Conservation (phyloP, 225 moss, liverwort and hornwort species). For the Ulota crispa region DNA sequence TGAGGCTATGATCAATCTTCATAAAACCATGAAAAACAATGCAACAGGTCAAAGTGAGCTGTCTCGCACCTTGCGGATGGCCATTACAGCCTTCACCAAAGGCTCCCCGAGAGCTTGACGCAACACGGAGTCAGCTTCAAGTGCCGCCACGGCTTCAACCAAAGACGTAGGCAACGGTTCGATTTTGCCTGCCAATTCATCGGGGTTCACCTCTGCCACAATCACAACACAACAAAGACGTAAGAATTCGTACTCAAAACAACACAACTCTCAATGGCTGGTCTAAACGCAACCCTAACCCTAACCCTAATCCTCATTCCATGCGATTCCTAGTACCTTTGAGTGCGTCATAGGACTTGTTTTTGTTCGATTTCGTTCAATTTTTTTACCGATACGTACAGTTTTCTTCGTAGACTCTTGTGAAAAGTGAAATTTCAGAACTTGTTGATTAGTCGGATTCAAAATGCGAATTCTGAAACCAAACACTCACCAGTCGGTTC, state of each 20-base stretch:
- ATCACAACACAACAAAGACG: not conserved
- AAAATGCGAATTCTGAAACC: not conserved
- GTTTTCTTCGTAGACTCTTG: not conserved
- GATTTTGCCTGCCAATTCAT: slow-evolving; percentile 47
- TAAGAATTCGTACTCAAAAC: not conserved
- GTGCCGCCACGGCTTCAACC: slow-evolving; percentile 58
- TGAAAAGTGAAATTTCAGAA: not conserved
- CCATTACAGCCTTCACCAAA: slow-evolving; percentile 72
- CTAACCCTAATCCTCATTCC: not conserved
- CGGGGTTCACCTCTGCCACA: slow-evolving; percentile 71
- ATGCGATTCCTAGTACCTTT: not conserved
- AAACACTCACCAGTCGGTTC: slow-evolving; percentile 59
- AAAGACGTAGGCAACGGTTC: slow-evolving; percentile 51
- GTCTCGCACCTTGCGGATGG: slow-evolving; percentile 69
- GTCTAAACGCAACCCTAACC: not conserved
- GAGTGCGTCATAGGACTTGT: not conserved
- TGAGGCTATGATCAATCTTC: not conserved
- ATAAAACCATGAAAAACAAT: not conserved
- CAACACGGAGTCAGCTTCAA: slow-evolving; percentile 61
- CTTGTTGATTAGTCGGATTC: not conserved
- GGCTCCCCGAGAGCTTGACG: slow-evolving; percentile 64
- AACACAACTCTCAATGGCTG: not conserved
- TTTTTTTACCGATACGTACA: not conserved
- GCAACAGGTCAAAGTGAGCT: not conserved
- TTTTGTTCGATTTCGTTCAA: not conserved